Percentiles rank a stretch among this genome's conserved stretches.
phyloP scores from a whole-genome alignment of 1,284 basidiomycete species.

The Cryptococcus sp. region DNA sequence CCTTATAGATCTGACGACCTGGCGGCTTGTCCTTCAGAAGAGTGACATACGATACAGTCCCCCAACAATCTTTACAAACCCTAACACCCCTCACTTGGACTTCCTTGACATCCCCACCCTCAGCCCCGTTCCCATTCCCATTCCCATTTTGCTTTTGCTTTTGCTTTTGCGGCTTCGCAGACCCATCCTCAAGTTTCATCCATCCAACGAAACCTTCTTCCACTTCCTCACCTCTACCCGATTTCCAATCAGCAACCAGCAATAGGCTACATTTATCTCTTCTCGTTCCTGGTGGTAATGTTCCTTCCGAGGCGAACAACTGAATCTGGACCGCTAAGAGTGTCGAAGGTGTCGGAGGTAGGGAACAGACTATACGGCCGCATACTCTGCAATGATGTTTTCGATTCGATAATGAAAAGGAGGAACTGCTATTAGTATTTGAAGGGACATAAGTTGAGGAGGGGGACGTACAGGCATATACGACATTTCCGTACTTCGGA shows the following conservation, averaged over 20 bases:
- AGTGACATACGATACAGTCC: constrained; percentile 63
- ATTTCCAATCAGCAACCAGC: constrained; percentile 71
- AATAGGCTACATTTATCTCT: constrained; percentile 67
- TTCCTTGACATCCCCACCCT: constrained; percentile 45
- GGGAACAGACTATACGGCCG: constrained; percentile 85
- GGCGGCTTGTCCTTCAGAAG: too few relatives aligned
- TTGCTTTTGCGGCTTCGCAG: not conserved
- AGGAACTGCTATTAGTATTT: constrained; percentile 52
- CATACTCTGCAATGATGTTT: constrained; percentile 97
- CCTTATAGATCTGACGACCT: not conserved
- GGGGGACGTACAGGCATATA: constrained; percentile 67
- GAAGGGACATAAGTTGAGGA: not conserved
- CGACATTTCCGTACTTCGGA: constrained; percentile 69
- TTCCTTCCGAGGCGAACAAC: constrained; percentile 35
- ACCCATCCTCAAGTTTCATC: constrained; percentile 42
- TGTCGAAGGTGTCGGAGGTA: constrained; percentile 63
- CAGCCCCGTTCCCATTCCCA: not conserved
- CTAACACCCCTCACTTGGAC: constrained; percentile 78
- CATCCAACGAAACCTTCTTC: constrained; percentile 75
- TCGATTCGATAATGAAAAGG: constrained; percentile 84
- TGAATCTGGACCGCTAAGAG: constrained; percentile 49
- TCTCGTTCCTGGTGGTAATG: constrained; percentile 52
- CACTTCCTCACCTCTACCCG: constrained; percentile 74
- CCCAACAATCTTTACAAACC: constrained; percentile 75
- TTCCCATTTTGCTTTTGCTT: constrained; percentile 4